These are phyloP conservation scores for Hypoxylon sp. DNA, from an alignment of 2,329 filamentous ascomycete species.

Conservation along the genomic window DNA sequence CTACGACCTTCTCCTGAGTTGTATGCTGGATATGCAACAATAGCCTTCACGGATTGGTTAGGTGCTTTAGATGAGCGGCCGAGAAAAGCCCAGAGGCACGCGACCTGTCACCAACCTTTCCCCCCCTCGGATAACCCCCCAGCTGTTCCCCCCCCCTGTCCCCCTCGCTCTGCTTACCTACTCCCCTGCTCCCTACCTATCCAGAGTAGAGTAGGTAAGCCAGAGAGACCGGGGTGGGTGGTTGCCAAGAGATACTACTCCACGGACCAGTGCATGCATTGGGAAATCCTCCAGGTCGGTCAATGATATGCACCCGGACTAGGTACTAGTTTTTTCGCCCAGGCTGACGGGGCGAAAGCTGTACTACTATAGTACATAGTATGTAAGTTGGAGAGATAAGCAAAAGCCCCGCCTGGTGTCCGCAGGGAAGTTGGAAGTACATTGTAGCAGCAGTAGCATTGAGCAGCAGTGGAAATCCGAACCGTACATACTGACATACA, in stretches of 20 bases:
- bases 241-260: slow-evolving; percentile 24
- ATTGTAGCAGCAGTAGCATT: too few species aligned
- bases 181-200: slow-evolving; percentile 1
- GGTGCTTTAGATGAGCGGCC: slow-evolving; percentile 21
- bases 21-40: slow-evolving; percentile 1
- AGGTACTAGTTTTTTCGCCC: slow-evolving; percentile 2
- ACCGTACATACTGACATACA: too few species aligned
- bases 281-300: too few species aligned
- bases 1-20: slow-evolving; percentile 26
- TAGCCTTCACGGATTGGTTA: slow-evolving; percentile 22
- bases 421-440: too few species aligned
- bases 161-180: slow-evolving; percentile 10
- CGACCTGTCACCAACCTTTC: slow-evolving; percentile 18
- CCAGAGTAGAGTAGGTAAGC: slow-evolving; percentile 6
- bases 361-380: too few species aligned
- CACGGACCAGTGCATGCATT: slow-evolving; percentile 14
- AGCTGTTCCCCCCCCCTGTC: too few species aligned
- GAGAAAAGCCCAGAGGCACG: slow-evolving; percentile 33
- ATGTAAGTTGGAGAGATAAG: slow-evolving; percentile 29
- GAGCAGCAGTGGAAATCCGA: too few species aligned
- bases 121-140: too few species aligned
- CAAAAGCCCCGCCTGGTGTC: slow-evolving; percentile 23
- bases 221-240: not conserved
- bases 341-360: too few species aligned
- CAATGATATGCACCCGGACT: slow-evolving; percentile 27